Conservation (phyloP, 2,329 filamentous ascomycete genomes). For the Hypoxylon sp. region DNA sequence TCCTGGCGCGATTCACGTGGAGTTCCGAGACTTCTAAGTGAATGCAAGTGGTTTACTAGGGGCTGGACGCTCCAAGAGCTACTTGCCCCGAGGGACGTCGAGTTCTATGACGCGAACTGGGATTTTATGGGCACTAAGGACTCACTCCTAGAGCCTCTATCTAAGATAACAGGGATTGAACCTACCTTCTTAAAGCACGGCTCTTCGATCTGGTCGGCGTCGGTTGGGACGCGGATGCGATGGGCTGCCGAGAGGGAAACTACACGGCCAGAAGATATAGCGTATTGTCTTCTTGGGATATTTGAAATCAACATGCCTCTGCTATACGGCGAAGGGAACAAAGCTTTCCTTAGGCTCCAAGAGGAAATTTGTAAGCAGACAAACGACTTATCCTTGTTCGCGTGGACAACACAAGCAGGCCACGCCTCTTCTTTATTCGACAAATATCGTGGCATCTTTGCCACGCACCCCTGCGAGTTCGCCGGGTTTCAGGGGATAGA, state of each 20-base stretch:
- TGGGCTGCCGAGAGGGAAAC: constrained; percentile 36
- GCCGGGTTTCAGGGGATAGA: background rate
- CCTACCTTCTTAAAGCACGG: constrained; percentile 7
- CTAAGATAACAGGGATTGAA: constrained; percentile 36
- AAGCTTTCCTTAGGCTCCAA: constrained; percentile 38
- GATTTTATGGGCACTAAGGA: constrained; percentile 29
- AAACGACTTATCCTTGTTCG: constrained; percentile 41
- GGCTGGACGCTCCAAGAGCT: constrained; percentile 45
- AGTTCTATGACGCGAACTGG: constrained; percentile 43
- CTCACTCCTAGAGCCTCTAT: constrained; percentile 13
- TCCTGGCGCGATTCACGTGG: background rate
- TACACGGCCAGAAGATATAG: constrained; percentile 39
- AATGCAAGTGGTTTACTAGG: constrained; percentile 30
- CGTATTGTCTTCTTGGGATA: constrained; percentile 42
- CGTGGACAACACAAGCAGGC: constrained; percentile 25
- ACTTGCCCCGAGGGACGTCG: constrained; percentile 35
- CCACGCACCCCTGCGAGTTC: constrained; percentile 29
- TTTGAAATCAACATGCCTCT: constrained; percentile 43
- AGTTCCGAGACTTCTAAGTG: background rate
- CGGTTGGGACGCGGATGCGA: constrained; percentile 34
- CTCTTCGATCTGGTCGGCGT: constrained; percentile 10
- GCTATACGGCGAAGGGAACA: constrained; percentile 36
- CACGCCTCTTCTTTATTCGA: constrained; percentile 12
- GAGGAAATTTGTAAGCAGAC: constrained; percentile 40
- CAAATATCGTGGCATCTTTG: constrained; percentile 32